Conservation (phyloP, 129 eudicot species). For the carrot (Daucus carota) region DNA sequence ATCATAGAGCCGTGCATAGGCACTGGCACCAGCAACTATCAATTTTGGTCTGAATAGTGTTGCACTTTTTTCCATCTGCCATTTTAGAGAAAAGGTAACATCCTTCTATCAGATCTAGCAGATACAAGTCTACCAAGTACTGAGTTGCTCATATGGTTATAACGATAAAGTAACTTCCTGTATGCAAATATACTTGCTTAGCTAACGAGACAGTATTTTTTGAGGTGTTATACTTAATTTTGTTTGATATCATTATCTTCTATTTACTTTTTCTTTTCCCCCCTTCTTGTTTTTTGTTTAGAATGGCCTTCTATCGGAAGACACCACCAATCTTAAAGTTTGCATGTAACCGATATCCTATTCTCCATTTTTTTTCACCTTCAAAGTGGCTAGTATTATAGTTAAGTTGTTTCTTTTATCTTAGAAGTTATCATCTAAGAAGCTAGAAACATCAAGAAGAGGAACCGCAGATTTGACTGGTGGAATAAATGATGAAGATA, state of each 20-base stretch:
- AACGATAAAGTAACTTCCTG: not conserved
- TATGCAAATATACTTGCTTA: not conserved
- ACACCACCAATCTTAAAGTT: not conserved
- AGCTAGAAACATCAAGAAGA: not conserved
- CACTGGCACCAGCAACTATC: constrained; percentile 99
- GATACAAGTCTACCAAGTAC: not conserved
- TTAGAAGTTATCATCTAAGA: not conserved
- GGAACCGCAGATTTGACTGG: not conserved
- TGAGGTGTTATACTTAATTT: not conserved
- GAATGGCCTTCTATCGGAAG: not conserved
- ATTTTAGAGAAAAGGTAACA: constrained; percentile 17
- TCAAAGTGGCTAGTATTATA: not conserved
- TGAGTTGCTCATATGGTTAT: not conserved
- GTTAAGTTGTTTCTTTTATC: not conserved
- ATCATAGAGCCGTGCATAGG: constrained; percentile 92
- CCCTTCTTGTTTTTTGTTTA: not conserved
- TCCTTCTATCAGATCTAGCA: not conserved
- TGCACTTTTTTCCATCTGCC: constrained; percentile 96
- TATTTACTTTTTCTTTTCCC: not conserved
- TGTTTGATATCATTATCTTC: not conserved
- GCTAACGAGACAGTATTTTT: not conserved
- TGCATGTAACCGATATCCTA: not conserved
- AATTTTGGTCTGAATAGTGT: constrained; percentile 94
- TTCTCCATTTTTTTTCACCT: not conserved
- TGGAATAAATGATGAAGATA: not conserved